These are phyloP conservation scores for Whalleya microplaca DNA, from an alignment of 2,329 filamentous ascomycete species.

Conservation along the genomic window DNA sequence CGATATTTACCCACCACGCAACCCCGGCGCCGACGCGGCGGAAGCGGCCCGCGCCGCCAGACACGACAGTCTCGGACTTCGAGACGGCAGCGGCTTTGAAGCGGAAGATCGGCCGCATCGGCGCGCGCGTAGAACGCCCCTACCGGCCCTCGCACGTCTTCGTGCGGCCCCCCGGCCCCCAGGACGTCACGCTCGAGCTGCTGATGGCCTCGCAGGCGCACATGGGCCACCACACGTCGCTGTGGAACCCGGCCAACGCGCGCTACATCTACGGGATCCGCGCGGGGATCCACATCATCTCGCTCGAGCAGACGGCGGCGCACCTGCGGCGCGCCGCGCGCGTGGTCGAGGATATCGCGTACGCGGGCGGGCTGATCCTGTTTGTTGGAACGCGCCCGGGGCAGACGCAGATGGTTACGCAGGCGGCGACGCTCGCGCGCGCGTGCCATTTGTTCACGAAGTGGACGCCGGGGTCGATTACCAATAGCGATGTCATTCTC, in stretches of 20 bases:
- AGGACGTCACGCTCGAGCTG: slow-evolving; percentile 87
- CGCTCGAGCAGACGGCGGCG: slow-evolving; percentile 83
- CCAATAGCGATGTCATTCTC: slow-evolving; percentile 91
- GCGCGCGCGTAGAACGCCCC: slow-evolving; percentile 52
- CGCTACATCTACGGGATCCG: slow-evolving; percentile 92
- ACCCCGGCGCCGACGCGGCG: slow-evolving; percentile 18
- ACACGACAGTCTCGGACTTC: slow-evolving; percentile 42
- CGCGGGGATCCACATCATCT: slow-evolving; percentile 89
- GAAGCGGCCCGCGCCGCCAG: slow-evolving; percentile 25
- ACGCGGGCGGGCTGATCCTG: slow-evolving; percentile 80
- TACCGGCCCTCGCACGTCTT: slow-evolving; percentile 72
- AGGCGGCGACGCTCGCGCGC: slow-evolving; percentile 75
- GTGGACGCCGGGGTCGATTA: slow-evolving; percentile 91
- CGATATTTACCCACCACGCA: slow-evolving; percentile 32
- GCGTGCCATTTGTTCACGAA: slow-evolving; percentile 90
- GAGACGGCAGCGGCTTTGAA: slow-evolving; percentile 47
- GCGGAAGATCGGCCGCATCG: slow-evolving; percentile 50
- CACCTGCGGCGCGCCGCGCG: slow-evolving; percentile 92
- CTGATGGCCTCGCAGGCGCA: slow-evolving; percentile 86
- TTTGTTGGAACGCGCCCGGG: slow-evolving; percentile 88
- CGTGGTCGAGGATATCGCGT: slow-evolving; percentile 84
- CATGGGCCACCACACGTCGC: slow-evolving; percentile 85
- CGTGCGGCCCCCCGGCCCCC: slow-evolving; percentile 71
- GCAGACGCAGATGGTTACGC: slow-evolving; percentile 79
- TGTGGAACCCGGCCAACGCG: slow-evolving; percentile 94